Conservation (phyloP, 768 basidiomycete genomes). For the Asterophora lycoperdoides region DNA sequence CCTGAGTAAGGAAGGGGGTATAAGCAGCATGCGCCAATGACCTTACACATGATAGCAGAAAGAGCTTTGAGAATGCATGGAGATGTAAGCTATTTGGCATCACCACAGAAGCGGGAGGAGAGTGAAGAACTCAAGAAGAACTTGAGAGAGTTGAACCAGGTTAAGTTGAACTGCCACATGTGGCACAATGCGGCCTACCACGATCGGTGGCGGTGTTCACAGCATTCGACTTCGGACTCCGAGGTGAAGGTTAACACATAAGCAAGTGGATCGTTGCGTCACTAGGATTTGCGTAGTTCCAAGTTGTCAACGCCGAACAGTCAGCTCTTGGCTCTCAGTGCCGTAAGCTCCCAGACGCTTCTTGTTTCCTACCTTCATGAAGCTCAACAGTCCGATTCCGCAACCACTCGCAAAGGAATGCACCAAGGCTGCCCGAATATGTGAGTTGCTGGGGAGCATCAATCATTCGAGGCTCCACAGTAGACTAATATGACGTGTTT, state of each 20-base stretch:
- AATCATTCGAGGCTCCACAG: conserved; percentile 1
- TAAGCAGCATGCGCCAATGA: conserved; percentile 3
- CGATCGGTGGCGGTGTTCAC: conserved; percentile 6
- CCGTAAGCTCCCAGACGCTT: neutral
- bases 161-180: too few species aligned
- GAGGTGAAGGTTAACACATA: too few species aligned
- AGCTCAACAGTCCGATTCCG: conserved; percentile 46
- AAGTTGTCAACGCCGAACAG: neutral
- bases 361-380: conserved; percentile 29
- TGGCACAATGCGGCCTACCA: too few species aligned
- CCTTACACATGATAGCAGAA: neutral
- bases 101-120: too few species aligned
- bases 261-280: too few species aligned
- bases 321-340: neutral
- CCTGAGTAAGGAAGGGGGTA: conserved; percentile 14
- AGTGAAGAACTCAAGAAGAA: too few species aligned
- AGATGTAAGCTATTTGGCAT: neutral
- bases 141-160: too few species aligned
- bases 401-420: conserved; percentile 78
- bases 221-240: too few species aligned
- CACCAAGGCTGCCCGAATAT: conserved; percentile 81
- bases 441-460: conserved; percentile 37
- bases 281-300: too few species aligned
- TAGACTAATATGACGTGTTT: conserved; percentile 1
- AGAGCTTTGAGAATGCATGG: neutral